Evolutionary conservation across 225 moss, liverwort and hornwort genomes (phyloP), one percentile per base, ranked within the genome.

Genomic region (Thuidium tamariscinum): DNA sequence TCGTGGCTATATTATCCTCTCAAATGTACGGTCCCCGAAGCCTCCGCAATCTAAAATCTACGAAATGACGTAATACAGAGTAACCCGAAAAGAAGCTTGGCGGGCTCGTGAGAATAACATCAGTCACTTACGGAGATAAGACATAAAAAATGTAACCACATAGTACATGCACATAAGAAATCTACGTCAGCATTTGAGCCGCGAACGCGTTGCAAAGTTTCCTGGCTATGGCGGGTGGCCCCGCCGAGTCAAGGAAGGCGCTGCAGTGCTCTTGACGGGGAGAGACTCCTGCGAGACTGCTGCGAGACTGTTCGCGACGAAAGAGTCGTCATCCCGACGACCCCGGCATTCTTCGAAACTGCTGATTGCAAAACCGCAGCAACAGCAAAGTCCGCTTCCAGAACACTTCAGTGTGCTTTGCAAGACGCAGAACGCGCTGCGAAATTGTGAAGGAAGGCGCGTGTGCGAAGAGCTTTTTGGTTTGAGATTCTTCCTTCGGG

Each of bases 131-230:
- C 4, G 18, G 1, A 71, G 80, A 86, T 68, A 57, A 4, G 0
- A 4, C 22, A 0, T 2, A 1, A 1, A 0, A 27, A 36, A 10
- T 59, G 29, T 79, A 19, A 1, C 3, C 1, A 0, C 0, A 0
- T 1, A 0, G 1, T 7, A 69, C 59, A 79, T 70, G 19, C 0
- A 2, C 2, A 0, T 0, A 0, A 1, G 0, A 36, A 36, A 34
- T 79, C 79, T 70, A 79, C 7, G 13, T 5, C 4, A 6, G 1
- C 1, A 11, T 86, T 70, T 60, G 49, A 78, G 59, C 16, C 8
- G 3, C 51, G 65, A 66, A 72, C 88, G 88, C 84, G 88, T 84
- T 63, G 84, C 79, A 29, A 72, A 52, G 61, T 61, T 52, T 86
- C 80, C 80, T 54, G 79, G 84, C 88, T 84, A 88, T 84, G 88